Conservation (phyloP, 305 asterid species). For the Euphrasia arctica region DNA sequence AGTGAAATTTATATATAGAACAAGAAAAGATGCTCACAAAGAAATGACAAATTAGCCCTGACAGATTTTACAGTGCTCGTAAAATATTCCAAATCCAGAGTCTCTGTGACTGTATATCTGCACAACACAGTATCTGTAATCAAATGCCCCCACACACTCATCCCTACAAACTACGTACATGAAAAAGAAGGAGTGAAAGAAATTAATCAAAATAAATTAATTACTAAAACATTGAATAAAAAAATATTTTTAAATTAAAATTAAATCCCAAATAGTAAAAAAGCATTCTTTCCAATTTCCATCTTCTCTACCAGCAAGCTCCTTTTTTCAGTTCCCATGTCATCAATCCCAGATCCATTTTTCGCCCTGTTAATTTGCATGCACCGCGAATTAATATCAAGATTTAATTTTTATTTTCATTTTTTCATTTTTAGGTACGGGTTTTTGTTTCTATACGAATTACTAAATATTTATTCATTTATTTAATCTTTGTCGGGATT, state of each 20-base stretch:
- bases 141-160: constrained; percentile 12
- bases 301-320: constrained; percentile 39
- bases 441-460: neutral
- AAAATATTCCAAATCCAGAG: constrained; percentile 45
- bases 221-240: constrained; percentile 16
- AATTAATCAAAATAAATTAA: neutral
- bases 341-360: constrained; percentile 44
- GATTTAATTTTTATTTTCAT: neutral
- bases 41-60: constrained; percentile 30
- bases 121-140: constrained; percentile 22
- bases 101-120: constrained; percentile 8
- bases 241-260: neutral
- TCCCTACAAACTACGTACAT: neutral
- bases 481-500: constrained; percentile 10
- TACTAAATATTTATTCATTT: neutral
- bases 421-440: constrained; percentile 7
- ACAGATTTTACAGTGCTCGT: constrained; percentile 27
- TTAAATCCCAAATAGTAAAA: constrained; percentile 30
- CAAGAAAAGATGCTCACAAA: neutral
- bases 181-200: neutral
- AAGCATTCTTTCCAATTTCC: constrained; percentile 30
- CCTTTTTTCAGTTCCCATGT: constrained; percentile 38
- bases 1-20: too few species aligned
- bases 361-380: neutral
- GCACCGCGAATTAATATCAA: neutral